Base-by-base conservation (phyloP, 805 yeast genomes). In the Blastobotrys attinorum region DNA sequence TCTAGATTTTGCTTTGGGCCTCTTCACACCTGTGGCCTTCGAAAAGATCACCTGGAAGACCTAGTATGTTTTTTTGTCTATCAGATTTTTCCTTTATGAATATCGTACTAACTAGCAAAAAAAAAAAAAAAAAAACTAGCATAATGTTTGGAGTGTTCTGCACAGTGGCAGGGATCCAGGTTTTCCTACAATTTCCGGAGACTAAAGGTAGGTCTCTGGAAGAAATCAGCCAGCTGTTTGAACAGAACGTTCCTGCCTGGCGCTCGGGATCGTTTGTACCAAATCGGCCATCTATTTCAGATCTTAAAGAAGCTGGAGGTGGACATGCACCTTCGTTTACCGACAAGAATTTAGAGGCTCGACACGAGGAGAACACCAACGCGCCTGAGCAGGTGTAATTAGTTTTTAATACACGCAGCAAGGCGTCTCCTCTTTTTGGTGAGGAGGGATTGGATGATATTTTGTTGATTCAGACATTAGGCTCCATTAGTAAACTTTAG, bases 191-290 rank as follows among this genome's bases (percentile, higher is more conserved):
- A 31, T 52, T 52, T 49, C 56, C 56, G n/a, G 56, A 52, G 40
- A 52, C 56, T 31, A 52, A 52, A 42, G 56, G 54, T 22, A 51
- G 51, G 45, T 29, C 55, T 45, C 69, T 77, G 62, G 83, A 52
- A 38, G 57, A 53, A 42, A 53, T 54, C 32, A 47, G 46, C 37
- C 55, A 54, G 38, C 53, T 67, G 82, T 83, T 66, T 94, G 55
- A 47, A n/a, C 47, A 45, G 8, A 42, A 44, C 23, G 42, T 92
- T 10, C 71, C 84, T 3, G 75, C 90, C 23, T 85, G 92, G 90
- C 90, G 90, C 60, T 89, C 92, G 27, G 75, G 75, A 18, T 32
- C 21, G 40, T 49, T 47, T 44, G 23, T 16, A 15, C 47, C 51
- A 16, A 36, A 47, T 20, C 20, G 25, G 11, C 50, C 51, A 23